Base-by-base conservation (phyloP, 2,329 filamentous ascomycete genomes). In the Penicillium sclerotiorum region DNA sequence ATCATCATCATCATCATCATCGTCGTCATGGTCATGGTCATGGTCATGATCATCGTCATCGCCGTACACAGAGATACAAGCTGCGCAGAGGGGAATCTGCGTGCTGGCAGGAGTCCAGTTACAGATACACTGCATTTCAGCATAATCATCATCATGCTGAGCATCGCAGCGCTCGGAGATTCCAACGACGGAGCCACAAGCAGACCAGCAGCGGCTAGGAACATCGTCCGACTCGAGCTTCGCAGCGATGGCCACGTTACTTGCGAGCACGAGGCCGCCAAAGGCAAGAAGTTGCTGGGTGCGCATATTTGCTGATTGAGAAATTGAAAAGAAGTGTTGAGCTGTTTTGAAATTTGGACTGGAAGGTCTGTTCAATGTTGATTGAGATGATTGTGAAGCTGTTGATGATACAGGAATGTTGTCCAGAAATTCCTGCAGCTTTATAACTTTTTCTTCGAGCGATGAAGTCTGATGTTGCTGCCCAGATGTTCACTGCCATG, bases 31-130 rank as follows among this genome's bases (percentile, higher is more conserved):
- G n/a, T 63, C 59, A 12, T 61, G 28, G 12, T 61, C 47, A 8
- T 55, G n/a, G 18, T 57, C 49, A 22, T 50, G 21, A 18, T 56
- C 44, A 7, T 53, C 23, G 18, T 53, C 15, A n/a, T 53, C 49
- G 15, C 50, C 47, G 13, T 52, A 35, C 13, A 50, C 50, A 23
- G 62, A 55, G 17, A 68, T 68, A 27, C 66, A 68, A 25, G 65
- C 66, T n/a, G 65, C 63, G 28, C 66, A 68, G 30, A 63, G 55
- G 5, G 66, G 65, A 13, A 68, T 50, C n/a, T 60, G 52, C 7
- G 51, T 62, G n/a, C 55, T 48, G 8, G 63, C 63, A 20, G 52
- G 40, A 9, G 56, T 49, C 63, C 59, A 65, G 36, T 64, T 46
- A 37, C 66, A 67, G 36, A 67, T 62, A 32, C 65, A 67, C 15